phyloP scores from a whole-genome alignment of 306 rosid genomes.

The Elaeagnus macrophylla region DNA sequence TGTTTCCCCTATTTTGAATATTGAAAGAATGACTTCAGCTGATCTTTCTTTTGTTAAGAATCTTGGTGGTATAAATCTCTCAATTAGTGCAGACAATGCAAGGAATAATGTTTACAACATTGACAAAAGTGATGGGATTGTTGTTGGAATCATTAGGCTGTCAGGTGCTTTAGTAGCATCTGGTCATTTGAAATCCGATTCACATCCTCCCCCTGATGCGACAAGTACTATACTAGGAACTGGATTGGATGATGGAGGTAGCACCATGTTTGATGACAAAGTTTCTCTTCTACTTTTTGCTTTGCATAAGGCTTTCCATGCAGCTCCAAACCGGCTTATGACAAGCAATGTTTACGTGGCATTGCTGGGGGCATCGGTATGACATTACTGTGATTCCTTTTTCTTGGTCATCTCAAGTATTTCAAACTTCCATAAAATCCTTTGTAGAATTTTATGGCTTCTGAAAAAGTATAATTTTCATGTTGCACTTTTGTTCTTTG shows the following conservation, averaged over 20 bases:
- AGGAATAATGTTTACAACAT: slow-evolving; percentile 89
- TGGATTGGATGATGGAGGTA: slow-evolving; percentile 60
- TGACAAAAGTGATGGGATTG: slow-evolving; percentile 83
- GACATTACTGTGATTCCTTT: slow-evolving; percentile 10
- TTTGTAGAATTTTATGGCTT: not conserved
- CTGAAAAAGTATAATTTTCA: slow-evolving; percentile 3
- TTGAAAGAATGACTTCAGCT: slow-evolving; percentile 46
- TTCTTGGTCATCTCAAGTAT: slow-evolving; percentile 12
- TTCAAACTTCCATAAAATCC: not conserved
- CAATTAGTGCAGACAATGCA: slow-evolving; percentile 89
- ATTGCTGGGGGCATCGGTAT: slow-evolving; percentile 90
- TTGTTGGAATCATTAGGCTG: slow-evolving; percentile 71
- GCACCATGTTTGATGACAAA: slow-evolving; percentile 91
- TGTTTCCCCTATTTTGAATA: slow-evolving; percentile 33
- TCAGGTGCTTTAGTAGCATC: slow-evolving; percentile 82
- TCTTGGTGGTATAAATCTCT: slow-evolving; percentile 88
- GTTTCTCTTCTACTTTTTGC: slow-evolving; percentile 85
- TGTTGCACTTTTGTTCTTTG: slow-evolving; percentile 3
- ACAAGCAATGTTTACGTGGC: slow-evolving; percentile 70
- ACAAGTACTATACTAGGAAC: slow-evolving; percentile 59
- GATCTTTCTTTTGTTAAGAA: slow-evolving; percentile 45
- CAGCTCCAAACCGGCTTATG: slow-evolving; percentile 84
- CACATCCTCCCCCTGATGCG: slow-evolving; percentile 37
- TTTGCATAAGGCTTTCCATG: slow-evolving; percentile 88
- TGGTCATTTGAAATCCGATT: slow-evolving; percentile 69